Conservation (phyloP, 768 basidiomycete genomes). For the Agaricus subrufescens region DNA sequence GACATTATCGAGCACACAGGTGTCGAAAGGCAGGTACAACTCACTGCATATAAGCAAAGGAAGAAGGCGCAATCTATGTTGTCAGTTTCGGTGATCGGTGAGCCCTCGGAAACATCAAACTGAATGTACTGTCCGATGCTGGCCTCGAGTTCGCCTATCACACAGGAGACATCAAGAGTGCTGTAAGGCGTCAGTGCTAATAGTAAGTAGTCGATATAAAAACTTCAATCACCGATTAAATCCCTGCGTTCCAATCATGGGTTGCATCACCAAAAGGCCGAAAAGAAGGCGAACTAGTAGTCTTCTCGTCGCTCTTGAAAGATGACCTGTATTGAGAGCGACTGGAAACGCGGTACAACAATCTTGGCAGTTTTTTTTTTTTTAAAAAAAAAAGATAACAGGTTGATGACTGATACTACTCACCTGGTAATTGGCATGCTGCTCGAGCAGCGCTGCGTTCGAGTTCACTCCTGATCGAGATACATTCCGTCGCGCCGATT, state of each 20-base stretch:
- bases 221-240: not conserved
- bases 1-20: not conserved
- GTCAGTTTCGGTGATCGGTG: not conserved
- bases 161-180: not conserved
- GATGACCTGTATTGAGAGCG: slow-evolving; percentile 40
- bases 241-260: slow-evolving; percentile 22
- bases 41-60: slow-evolving; percentile 7
- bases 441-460: slow-evolving; percentile 52
- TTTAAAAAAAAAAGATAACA: not conserved
- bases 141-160: not conserved
- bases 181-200: not conserved
- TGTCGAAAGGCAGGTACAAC: not conserved
- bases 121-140: not conserved
- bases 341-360: slow-evolving; percentile 44
- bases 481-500: slow-evolving; percentile 1
- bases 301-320: slow-evolving; percentile 59
- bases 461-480: slow-evolving; percentile 32
- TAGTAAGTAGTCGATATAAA: not conserved
- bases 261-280: slow-evolving; percentile 48
- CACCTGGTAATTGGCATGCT: slow-evolving; percentile 68
- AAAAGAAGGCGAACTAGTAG: slow-evolving; percentile 53
- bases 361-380: slow-evolving; percentile 30
- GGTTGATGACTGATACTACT: slow-evolving; percentile 1
- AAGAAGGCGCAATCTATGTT: not conserved
- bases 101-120: not conserved